Evolutionary conservation across 345 rosid genomes (phyloP).

Genomic region (Trapa bicornis): DNA sequence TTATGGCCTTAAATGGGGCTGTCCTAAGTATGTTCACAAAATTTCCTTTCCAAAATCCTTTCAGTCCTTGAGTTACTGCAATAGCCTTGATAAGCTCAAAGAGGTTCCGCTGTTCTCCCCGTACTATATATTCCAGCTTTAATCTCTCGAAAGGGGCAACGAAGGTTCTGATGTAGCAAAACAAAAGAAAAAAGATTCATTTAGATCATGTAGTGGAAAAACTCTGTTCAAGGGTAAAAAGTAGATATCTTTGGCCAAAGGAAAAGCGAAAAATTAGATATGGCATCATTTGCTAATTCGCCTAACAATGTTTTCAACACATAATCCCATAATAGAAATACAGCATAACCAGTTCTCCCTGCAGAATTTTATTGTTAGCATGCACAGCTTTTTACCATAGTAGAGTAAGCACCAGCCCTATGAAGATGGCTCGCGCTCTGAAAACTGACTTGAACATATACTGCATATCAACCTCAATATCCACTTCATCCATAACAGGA

Average conservation of each 20-base stretch:
- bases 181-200: not conserved
- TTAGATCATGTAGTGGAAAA: not conserved
- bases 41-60: slow-evolving; percentile 95
- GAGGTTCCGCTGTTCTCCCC: slow-evolving; percentile 63
- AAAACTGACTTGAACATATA: not conserved
- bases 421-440: not conserved
- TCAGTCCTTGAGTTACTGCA: slow-evolving; percentile 50
- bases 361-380: not conserved
- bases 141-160: slow-evolving; percentile 89
- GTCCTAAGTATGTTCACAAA: slow-evolving; percentile 84
- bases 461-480: not conserved
- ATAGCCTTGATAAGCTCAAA: slow-evolving; percentile 48
- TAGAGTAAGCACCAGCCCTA: not conserved
- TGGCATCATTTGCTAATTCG: not conserved
- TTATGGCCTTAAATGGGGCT: slow-evolving; percentile 91
- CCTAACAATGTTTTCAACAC: not conserved
- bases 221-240: not conserved
- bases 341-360: not conserved
- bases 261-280: not conserved
- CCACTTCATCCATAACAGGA: not conserved
- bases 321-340: not conserved
- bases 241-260: too few species aligned
- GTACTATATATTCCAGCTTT: slow-evolving; percentile 74
- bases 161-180: slow-evolving; percentile 42
- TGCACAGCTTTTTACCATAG: not conserved